Evolutionary conservation across 1,284 basidiomycete genomes (phyloP).

Genomic region (Vanrija pseudolonga): DNA sequence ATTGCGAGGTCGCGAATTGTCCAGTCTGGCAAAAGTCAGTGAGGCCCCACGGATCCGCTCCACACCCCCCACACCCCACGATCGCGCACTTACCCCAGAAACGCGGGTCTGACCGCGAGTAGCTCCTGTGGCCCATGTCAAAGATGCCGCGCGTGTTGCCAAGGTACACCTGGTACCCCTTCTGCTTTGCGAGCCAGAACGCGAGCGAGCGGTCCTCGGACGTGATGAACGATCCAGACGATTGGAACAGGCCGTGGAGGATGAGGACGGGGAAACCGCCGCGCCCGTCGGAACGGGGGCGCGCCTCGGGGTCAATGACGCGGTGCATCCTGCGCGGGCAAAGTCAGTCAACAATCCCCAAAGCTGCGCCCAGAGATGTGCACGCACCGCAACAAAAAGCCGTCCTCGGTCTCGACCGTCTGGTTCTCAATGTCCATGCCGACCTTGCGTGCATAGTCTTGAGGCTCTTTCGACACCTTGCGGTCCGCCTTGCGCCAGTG

Average conservation of each 20-base stretch:
- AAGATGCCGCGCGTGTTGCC: constrained; percentile 61
- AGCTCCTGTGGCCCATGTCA: constrained; percentile 58
- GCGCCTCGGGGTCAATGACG: constrained; percentile 54
- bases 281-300: constrained; percentile 50
- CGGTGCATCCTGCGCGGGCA: constrained; percentile 52
- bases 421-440: constrained; percentile 60
- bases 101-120: constrained; percentile 54
- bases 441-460: constrained; percentile 56
- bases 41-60: not conserved
- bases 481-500: constrained; percentile 53
- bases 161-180: constrained; percentile 60
- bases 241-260: constrained; percentile 62
- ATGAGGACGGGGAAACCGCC: constrained; percentile 60
- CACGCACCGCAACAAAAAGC: constrained; percentile 54
- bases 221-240: constrained; percentile 61
- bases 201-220: constrained; percentile 60
- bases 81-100: constrained; percentile 55
- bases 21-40: constrained; percentile 52
- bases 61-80: too few relatives aligned
- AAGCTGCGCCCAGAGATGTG: not conserved
- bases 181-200: constrained; percentile 60
- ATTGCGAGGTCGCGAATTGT: constrained; percentile 61
- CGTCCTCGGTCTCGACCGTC: constrained; percentile 59
- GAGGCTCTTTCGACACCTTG: constrained; percentile 56
- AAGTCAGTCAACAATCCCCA: constrained; percentile 2